Conservation (phyloP, 768 basidiomycete species). For the Exsudoporus frostii region DNA sequence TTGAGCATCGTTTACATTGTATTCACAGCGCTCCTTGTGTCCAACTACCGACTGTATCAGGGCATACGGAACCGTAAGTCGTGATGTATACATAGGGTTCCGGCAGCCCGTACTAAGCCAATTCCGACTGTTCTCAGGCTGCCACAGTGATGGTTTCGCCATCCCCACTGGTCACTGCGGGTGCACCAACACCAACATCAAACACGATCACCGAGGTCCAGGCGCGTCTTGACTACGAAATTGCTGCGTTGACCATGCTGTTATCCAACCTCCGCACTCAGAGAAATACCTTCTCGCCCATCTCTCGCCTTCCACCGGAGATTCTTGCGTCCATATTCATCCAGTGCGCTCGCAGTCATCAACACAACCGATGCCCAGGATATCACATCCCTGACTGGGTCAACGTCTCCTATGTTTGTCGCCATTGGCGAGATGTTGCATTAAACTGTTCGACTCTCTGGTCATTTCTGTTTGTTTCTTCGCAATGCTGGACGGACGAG, state of each 20-base stretch:
- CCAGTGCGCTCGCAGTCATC: slow-evolving; percentile 1
- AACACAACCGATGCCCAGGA: not conserved
- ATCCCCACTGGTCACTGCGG: not conserved
- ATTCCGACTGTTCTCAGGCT: not conserved
- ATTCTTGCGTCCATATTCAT: slow-evolving; percentile 23
- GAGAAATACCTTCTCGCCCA: slow-evolving; percentile 15
- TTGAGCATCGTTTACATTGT: too few species aligned
- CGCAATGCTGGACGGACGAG: slow-evolving; percentile 38
- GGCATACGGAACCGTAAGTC: not conserved
- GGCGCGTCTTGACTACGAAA: slow-evolving; percentile 19
- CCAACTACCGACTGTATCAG: not conserved
- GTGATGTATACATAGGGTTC: not conserved
- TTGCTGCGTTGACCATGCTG: slow-evolving; percentile 7
- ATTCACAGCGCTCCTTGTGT: too few species aligned
- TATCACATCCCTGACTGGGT: slow-evolving; percentile 20
- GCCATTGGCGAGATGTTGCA: slow-evolving; percentile 44
- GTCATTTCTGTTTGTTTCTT: slow-evolving; percentile 34
- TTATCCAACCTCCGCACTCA: slow-evolving; percentile 15
- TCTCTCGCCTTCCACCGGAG: slow-evolving; percentile 23
- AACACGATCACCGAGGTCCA: not conserved
- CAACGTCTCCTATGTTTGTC: slow-evolving; percentile 24
- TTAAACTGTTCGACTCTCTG: slow-evolving; percentile 41
- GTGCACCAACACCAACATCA: not conserved
- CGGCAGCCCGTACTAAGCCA: not conserved
- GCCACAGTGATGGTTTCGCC: not conserved